Conservation (phyloP, 2,329 filamentous ascomycete genomes). For the Mollisiaceae sp. region DNA sequence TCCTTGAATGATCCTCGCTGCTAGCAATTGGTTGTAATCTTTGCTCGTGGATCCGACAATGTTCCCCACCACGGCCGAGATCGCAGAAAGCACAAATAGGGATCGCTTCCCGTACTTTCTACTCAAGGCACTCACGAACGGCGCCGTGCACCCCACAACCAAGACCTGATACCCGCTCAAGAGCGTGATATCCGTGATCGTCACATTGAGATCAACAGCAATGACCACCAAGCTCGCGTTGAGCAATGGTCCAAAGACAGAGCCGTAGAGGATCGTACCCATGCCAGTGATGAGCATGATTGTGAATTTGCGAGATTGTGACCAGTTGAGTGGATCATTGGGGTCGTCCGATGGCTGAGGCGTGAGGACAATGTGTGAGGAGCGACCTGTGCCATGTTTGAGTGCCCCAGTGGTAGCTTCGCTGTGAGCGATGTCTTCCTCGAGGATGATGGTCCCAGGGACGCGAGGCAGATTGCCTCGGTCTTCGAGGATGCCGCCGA, state of each 20-base stretch:
- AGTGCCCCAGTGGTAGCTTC: constrained; percentile 26
- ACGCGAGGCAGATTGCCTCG: constrained; percentile 22
- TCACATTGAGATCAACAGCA: constrained; percentile 26
- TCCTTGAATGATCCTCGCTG: constrained; percentile 35
- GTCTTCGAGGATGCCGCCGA: constrained; percentile 28
- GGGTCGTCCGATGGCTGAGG: constrained; percentile 54
- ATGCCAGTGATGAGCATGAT: constrained; percentile 48
- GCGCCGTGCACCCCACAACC: constrained; percentile 31
- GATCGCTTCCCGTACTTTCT: constrained; percentile 34
- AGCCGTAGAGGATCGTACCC: constrained; percentile 45
- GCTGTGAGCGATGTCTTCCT: constrained; percentile 30
- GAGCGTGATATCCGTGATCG: constrained; percentile 31
- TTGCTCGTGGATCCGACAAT: constrained; percentile 26
- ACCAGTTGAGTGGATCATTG: constrained; percentile 54
- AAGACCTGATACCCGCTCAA: constrained; percentile 35
- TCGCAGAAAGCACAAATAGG: constrained; percentile 27
- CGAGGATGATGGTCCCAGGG: constrained; percentile 31
- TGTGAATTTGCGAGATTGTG: constrained; percentile 46
- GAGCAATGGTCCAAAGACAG: constrained; percentile 27
- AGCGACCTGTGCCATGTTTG: constrained; percentile 32
- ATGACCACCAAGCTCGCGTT: constrained; percentile 29
- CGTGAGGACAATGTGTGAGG: constrained; percentile 29
- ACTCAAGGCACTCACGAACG: constrained; percentile 32
- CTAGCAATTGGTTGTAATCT: constrained; percentile 31
- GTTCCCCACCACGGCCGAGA: constrained; percentile 30